These are phyloP conservation scores for Cryptosporidium andersoni DNA, from an alignment of 169 alveolate species.

Conservation along the genomic window DNA sequence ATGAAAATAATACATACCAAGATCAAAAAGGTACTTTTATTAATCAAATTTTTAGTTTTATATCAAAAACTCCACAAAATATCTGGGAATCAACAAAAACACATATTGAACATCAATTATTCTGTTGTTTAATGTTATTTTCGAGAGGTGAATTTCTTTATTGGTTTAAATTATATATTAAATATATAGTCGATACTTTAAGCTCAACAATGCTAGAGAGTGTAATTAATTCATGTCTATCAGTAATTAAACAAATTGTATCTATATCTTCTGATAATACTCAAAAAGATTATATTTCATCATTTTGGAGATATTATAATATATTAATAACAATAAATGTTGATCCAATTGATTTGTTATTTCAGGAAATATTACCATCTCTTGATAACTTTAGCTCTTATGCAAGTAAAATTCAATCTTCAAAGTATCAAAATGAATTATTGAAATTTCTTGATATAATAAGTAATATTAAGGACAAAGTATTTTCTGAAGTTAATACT, in stretches of 20 bases:
- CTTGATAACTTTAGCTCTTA: neutral
- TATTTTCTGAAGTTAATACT: too few species aligned
- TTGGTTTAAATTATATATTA: conserved; percentile 46
- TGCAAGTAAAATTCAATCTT: neutral
- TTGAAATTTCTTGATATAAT: neutral
- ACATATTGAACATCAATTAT: conserved; percentile 63
- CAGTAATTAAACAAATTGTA: conserved; percentile 24
- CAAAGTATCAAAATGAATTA: neutral
- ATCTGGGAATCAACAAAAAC: conserved; percentile 1
- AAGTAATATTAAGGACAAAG: too few species aligned
- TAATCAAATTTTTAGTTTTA: too few species aligned
- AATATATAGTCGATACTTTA: conserved; percentile 23
- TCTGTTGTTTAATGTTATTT: conserved; percentile 8
- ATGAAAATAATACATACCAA: too few species aligned
- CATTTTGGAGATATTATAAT: conserved; percentile 5
- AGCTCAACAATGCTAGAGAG: conserved; percentile 2
- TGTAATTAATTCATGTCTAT: neutral
- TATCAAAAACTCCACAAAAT: too few species aligned
- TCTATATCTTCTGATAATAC: neutral
- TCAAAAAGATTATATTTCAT: neutral
- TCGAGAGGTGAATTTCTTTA: conserved; percentile 41
- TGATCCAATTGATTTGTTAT: conserved; percentile 21
- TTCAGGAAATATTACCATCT: conserved; percentile 5
- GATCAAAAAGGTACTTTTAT: too few species aligned
- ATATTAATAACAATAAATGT: conserved; percentile 17